Conservation (phyloP, 805 yeast genomes). For the Pichia paraexigua region DNA sequence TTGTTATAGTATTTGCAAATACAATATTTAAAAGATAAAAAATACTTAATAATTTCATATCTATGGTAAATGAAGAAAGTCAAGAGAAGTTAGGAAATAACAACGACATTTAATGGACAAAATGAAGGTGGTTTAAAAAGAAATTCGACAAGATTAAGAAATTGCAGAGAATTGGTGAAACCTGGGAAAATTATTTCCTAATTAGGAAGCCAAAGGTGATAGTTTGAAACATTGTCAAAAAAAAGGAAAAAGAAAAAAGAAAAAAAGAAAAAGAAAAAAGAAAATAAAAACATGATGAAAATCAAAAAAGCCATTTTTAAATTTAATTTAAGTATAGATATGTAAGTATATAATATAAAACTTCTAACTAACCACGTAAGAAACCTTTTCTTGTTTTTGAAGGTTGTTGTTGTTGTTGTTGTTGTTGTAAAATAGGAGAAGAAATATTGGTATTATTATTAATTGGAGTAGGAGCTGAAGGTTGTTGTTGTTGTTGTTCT, state of each 20-base stretch:
- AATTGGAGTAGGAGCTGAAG: background rate
- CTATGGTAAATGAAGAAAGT: background rate
- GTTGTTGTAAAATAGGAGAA: slow-evolving; percentile 3
- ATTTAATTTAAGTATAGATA: too few species aligned
- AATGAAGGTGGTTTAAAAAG: background rate
- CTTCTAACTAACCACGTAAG: slow-evolving; percentile 40
- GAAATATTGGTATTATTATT: background rate
- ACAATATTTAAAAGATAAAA: background rate
- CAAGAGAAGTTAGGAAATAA: background rate
- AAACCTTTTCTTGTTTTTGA: slow-evolving; percentile 73
- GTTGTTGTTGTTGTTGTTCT: slow-evolving; percentile 48
- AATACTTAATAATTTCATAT: background rate
- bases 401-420: slow-evolving; percentile 28
- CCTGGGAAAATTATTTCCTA: slow-evolving; percentile 8
- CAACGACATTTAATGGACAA: background rate
- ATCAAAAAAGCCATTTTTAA: background rate
- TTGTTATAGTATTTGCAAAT: slow-evolving; percentile 10
- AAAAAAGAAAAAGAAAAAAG: background rate
- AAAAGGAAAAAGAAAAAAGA: background rate
- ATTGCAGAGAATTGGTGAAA: background rate
- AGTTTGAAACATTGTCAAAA: slow-evolving; percentile 7
- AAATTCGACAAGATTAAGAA: too few species aligned
- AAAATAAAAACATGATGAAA: too few species aligned
- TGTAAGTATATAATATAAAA: too few species aligned
- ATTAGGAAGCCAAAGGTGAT: slow-evolving; percentile 16